Evolutionary conservation across 2,329 filamentous ascomycete species (phyloP), one percentile per base, ranked within the genome.

Genomic region (Dactylonectria estremocensis): DNA sequence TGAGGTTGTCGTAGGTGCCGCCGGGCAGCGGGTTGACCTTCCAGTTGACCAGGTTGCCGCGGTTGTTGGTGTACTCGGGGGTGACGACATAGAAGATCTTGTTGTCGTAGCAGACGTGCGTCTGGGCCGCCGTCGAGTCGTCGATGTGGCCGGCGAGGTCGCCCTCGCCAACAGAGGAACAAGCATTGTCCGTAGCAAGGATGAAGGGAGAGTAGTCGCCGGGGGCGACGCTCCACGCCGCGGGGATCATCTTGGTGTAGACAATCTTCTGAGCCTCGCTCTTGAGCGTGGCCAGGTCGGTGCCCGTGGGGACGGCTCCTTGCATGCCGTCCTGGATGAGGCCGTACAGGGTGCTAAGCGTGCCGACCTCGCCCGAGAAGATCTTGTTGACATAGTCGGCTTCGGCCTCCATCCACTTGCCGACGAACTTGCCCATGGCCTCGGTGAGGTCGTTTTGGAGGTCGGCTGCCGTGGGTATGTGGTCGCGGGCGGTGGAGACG

Each of bases 161-260:
- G 5, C 58, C 58, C 37, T 61, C 49, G 11, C 22, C 58, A 16
- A 18, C 33, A 2, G 35, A 35, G 22, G 20, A 45, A n/a, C 49
- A 61, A 8, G 48, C 48, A 10, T 61, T 61, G 13, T 61, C 49
- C n/a, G 58, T 43, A 7, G 24, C 58, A 5, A 61, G 58, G 24
- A 61, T 61, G n/a, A 54, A 61, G 7, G 58, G 58, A 3, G 18
- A 28, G 37, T 18, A 54, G 10, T 61, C 24, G 22, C 58, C 35
- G n/a, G 58, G 58, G 11, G 58, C 58, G 7, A 43, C 33, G 10
- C 18, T 52, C 58, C 58, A 61, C 28, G 58, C 49, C 6, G 58
- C 58, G 3, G 49, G 58, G n/a, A 61, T 61, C 58, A 61, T 61
- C 37, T 61, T 61, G 14, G 35, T 61, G 22, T 59, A 59, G n/a